Evolutionary conservation across 2,329 filamentous ascomycete species (phyloP).

Genomic region (Claviceps sp.): DNA sequence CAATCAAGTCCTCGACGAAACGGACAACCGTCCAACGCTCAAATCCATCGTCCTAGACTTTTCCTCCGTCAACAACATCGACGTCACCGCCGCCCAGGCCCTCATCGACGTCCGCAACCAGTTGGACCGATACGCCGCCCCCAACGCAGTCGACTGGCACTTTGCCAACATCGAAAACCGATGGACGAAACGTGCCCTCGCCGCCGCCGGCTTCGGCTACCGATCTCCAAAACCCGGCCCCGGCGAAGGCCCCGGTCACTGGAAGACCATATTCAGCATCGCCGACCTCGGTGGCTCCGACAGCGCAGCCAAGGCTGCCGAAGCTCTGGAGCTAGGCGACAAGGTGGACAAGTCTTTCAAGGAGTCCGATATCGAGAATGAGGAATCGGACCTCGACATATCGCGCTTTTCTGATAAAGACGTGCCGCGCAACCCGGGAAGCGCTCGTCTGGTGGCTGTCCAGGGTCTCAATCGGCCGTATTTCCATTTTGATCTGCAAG

Average conservation of each 20-base stretch:
- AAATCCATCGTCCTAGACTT: constrained; percentile 44
- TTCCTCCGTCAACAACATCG: constrained; percentile 39
- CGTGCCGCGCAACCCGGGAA: constrained; percentile 15
- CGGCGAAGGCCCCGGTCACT: constrained; percentile 15
- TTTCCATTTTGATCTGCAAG: constrained; percentile 38
- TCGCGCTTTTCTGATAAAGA: constrained; percentile 15
- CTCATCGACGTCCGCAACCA: constrained; percentile 41
- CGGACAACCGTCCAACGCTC: constrained; percentile 32
- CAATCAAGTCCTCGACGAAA: constrained; percentile 16
- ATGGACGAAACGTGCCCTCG: constrained; percentile 43
- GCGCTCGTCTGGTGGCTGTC: constrained; percentile 22
- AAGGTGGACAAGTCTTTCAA: constrained; percentile 18
- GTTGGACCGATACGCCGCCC: constrained; percentile 35
- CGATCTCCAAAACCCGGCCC: constrained; percentile 16
- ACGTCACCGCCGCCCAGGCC: constrained; percentile 40
- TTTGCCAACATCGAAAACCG: constrained; percentile 39
- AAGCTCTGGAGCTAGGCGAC: constrained; percentile 47
- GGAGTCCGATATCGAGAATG: constrained; percentile 17
- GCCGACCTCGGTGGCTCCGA: constrained; percentile 66
- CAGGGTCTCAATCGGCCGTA: constrained; percentile 36
- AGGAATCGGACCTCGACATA: constrained; percentile 10
- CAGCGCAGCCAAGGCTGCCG: constrained; percentile 35
- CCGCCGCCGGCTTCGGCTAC: constrained; percentile 39
- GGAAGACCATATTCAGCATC: constrained; percentile 82
- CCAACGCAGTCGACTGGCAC: constrained; percentile 33